Conservation (phyloP, 805 yeast genomes). For the Saccharomycopsis fibuligera region DNA sequence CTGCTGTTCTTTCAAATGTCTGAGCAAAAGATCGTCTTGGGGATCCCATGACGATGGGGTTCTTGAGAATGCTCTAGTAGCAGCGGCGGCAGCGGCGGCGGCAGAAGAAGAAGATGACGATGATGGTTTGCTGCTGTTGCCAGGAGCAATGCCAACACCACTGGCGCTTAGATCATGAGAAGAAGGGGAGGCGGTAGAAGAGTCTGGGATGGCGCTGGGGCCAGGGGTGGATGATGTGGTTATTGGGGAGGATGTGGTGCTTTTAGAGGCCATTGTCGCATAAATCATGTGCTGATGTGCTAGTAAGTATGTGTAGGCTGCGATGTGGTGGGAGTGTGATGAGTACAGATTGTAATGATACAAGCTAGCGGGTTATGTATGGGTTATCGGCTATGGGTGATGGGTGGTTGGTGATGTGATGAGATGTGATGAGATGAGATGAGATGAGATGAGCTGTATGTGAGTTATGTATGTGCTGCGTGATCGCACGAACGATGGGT, state of each 20-base stretch:
- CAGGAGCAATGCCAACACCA: too few species aligned
- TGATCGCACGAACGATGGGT: too few species aligned
- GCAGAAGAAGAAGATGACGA: not conserved
- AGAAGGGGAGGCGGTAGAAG: not conserved
- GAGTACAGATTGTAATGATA: too few species aligned
- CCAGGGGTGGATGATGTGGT: not conserved
- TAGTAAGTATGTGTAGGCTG: too few species aligned
- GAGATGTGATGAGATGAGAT: too few species aligned
- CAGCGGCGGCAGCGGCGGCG: not conserved
- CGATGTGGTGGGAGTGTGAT: too few species aligned
- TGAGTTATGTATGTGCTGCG: too few species aligned
- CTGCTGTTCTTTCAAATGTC: conserved; percentile 75
- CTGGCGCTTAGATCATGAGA: not conserved
- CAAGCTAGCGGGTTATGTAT: not conserved
- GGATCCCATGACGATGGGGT: conserved; percentile 59
- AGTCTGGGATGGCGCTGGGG: not conserved
- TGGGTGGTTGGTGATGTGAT: not conserved
- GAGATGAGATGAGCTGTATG: too few species aligned
- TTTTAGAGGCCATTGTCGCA: too few species aligned
- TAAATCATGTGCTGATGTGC: too few species aligned
- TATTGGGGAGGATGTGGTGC: not conserved
- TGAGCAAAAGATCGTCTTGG: conserved; percentile 61
- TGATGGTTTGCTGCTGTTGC: too few species aligned
- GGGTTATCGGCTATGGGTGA: not conserved
- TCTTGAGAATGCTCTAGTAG: conserved; percentile 9